phyloP scores from a whole-genome alignment of 1,284 basidiomycete species.

The Boletus nobilissimus region DNA sequence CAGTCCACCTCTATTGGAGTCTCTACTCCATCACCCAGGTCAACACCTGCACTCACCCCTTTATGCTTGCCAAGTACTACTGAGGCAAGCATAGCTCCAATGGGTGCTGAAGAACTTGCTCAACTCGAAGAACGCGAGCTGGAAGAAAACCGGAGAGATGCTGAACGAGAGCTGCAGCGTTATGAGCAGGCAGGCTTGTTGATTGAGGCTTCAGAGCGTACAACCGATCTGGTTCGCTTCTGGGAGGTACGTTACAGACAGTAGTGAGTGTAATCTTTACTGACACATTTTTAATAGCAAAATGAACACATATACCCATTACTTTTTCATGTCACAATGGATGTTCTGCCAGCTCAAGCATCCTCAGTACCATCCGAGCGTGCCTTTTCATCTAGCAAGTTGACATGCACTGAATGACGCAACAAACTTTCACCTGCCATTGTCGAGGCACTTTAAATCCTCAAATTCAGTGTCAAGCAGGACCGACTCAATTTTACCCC shows the following conservation, averaged over 20 bases:
- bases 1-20: neutral
- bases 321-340: neutral
- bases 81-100: neutral
- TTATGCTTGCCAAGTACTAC: neutral
- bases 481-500: neutral
- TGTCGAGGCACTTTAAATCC: neutral
- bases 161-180: neutral
- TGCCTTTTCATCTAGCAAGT: neutral
- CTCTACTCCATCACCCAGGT: neutral
- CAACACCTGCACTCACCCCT: neutral
- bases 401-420: neutral
- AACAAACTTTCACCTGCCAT: neutral
- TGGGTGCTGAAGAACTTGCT: neutral
- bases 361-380: neutral
- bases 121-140: neutral
- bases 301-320: neutral
- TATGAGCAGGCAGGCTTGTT: neutral
- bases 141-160: neutral
- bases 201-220: neutral
- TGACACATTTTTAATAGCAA: neutral
- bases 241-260: neutral
- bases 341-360: neutral
- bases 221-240: neutral
- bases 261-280: neutral
- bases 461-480: neutral